A percentile compares a stretch with the other conserved stretches of the same genome.
Conservation (phyloP, 495 filamentous ascomycete species). For the Thermothielavioides terrestris region DNA sequence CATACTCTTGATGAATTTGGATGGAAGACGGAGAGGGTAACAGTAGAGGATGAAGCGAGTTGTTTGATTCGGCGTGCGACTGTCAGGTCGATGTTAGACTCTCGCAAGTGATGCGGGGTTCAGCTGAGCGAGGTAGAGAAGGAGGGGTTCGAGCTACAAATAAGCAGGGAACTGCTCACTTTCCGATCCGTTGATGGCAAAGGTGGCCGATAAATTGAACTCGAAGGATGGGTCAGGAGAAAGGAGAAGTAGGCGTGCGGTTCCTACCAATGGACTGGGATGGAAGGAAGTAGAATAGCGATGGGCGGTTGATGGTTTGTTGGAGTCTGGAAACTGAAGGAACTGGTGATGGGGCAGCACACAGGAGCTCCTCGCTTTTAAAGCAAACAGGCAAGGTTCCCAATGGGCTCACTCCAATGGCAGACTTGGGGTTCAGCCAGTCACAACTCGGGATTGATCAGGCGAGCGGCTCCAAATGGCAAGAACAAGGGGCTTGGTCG, state of each 20-base stretch:
- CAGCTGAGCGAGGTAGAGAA: neutral
- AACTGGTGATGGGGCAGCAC: slow-evolving; percentile 5
- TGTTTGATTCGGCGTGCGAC: neutral
- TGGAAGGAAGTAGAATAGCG: slow-evolving; percentile 1
- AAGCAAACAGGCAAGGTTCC: slow-evolving; percentile 5
- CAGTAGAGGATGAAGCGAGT: neutral
- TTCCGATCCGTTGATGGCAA: slow-evolving; percentile 2
- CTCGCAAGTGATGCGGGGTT: slow-evolving; percentile 12
- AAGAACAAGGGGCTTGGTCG: slow-evolving; percentile 17
- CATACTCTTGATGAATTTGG: slow-evolving; percentile 25
- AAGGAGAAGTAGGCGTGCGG: neutral
- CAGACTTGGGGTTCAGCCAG: slow-evolving; percentile 10
- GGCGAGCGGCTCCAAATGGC: slow-evolving; percentile 25
- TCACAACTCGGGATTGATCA: slow-evolving; percentile 20
- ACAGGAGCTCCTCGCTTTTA: slow-evolving; percentile 21
- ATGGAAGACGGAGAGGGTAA: neutral
- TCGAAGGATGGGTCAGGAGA: too few relatives aligned
- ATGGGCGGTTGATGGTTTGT: neutral
- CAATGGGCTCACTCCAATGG: neutral
- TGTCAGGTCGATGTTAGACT: slow-evolving; percentile 6
- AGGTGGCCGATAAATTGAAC: neutral
- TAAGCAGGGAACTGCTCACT: neutral
- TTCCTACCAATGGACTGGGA: neutral
- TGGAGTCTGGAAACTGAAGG: slow-evolving; percentile 10
- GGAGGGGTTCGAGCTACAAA: neutral